phyloP scores from a whole-genome alignment of 2,329 filamentous ascomycete species.

The Uncinocarpus reesii region DNA sequence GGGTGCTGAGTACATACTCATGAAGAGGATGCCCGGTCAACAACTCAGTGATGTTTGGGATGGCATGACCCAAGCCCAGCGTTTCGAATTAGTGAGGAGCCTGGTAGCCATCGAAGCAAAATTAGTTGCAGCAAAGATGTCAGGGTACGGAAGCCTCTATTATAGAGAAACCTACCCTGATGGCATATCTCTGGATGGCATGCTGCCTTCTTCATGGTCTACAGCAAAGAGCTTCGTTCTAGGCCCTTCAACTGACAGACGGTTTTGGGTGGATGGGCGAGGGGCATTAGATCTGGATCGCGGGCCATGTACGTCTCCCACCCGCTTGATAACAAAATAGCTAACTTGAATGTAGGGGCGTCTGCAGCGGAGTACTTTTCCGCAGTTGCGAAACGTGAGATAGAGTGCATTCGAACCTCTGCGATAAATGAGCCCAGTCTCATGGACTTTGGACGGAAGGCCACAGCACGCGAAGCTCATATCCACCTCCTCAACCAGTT shows the following conservation, averaged over 20 bases:
- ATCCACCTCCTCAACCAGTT: conserved; percentile 20
- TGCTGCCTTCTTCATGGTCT: not conserved
- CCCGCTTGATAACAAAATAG: not conserved
- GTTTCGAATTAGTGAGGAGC: conserved; percentile 18
- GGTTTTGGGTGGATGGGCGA: conserved; percentile 17
- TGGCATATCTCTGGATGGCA: not conserved
- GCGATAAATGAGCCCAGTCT: not conserved
- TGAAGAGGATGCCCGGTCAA: conserved; percentile 18
- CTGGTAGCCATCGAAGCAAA: conserved; percentile 19
- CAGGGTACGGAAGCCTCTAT: conserved; percentile 19
- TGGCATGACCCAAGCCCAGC: conserved; percentile 16
- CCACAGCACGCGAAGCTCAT: conserved; percentile 12
- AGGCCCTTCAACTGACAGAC: conserved; percentile 16
- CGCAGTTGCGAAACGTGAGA: conserved; percentile 18
- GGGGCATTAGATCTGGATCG: conserved; percentile 13
- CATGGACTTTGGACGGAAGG: not conserved
- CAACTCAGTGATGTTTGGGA: conserved; percentile 18
- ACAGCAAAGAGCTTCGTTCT: conserved; percentile 15
- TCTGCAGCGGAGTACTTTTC: conserved; percentile 14
- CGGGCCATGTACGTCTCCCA: conserved; percentile 16
- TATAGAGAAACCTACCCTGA: conserved; percentile 13
- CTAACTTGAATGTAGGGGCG: not conserved
- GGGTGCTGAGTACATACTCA: conserved; percentile 20
- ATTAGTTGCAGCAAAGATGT: conserved; percentile 12
- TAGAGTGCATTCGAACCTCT: conserved; percentile 14